Evolutionary conservation across 2,329 filamentous ascomycete genomes (phyloP).

Genomic region (Ampelomyces quisqualis): DNA sequence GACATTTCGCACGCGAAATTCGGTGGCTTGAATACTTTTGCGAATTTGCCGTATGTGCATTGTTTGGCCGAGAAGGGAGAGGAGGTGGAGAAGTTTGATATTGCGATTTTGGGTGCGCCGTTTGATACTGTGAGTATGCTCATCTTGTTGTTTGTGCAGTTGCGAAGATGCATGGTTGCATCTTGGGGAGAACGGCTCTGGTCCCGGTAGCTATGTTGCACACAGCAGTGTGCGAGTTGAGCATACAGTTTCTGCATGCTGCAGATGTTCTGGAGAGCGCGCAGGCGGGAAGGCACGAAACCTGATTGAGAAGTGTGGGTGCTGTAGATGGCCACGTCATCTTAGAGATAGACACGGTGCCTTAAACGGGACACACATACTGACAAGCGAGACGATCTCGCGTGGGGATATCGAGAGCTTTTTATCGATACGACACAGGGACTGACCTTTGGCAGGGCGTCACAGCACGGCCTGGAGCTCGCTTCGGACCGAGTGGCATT

Average conservation of each 20-base stretch:
- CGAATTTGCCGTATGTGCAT: conserved; percentile 52
- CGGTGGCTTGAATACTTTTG: conserved; percentile 50
- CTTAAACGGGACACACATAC: too few species aligned
- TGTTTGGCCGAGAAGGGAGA: conserved; percentile 43
- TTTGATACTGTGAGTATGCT: conserved; percentile 50
- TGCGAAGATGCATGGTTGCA: not conserved
- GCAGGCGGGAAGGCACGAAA: too few species aligned
- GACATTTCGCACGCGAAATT: conserved; percentile 41
- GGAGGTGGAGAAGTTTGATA: conserved; percentile 49
- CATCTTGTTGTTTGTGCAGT: not conserved
- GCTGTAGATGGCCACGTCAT: too few species aligned
- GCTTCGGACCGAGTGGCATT: conserved; percentile 56
- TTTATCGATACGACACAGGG: too few species aligned
- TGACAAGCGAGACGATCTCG: too few species aligned
- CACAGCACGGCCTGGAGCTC: conserved; percentile 54
- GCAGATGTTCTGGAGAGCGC: too few species aligned
- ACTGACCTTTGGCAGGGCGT: conserved; percentile 44
- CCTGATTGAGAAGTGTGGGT: too few species aligned
- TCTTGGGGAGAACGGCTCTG: too few species aligned
- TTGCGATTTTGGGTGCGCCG: conserved; percentile 52
- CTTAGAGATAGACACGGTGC: too few species aligned
- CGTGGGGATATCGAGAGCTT: too few species aligned
- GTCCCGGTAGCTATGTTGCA: not conserved
- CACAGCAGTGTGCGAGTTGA: not conserved
- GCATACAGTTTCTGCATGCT: too few species aligned